Percentiles rank a stretch among this genome's conserved stretches.
Evolutionary conservation across 495 filamentous ascomycete species (phyloP).

Genomic region (Elasticomyces elasticus): DNA sequence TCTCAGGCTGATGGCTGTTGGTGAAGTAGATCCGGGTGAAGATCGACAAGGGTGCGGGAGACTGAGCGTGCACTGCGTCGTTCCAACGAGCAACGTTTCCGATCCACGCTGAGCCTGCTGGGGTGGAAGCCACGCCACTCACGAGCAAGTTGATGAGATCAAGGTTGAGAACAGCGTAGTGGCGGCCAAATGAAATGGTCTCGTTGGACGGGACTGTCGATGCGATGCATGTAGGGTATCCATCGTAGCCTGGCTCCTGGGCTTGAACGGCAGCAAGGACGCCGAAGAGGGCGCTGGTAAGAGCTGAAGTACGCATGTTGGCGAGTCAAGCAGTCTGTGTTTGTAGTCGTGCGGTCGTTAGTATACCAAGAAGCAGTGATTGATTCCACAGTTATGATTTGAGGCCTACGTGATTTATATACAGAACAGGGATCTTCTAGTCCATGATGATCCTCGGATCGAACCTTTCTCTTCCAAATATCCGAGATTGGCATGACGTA

Average conservation of each 20-base stretch:
- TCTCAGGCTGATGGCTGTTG: slow-evolving; percentile 26
- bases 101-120: slow-evolving; percentile 29
- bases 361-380: not conserved
- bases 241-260: slow-evolving; percentile 10
- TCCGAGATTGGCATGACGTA: no score
- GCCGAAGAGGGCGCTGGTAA: not conserved
- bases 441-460: no score
- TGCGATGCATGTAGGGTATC: slow-evolving; percentile 9
- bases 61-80: slow-evolving; percentile 32
- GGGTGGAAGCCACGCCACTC: slow-evolving; percentile 25
- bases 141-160: slow-evolving; percentile 38
- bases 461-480: no score
- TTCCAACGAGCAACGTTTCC: slow-evolving; percentile 30
- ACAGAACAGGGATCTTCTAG: no score
- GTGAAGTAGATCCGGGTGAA: slow-evolving; percentile 36
- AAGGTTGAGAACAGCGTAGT: slow-evolving; percentile 39
- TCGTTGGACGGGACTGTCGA: slow-evolving; percentile 6
- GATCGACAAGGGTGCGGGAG: slow-evolving; percentile 31
- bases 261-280: not conserved
- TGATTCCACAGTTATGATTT: no score
- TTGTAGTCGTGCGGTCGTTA: not conserved
- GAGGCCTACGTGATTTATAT: no score
- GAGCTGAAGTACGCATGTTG: not conserved
- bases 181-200: slow-evolving; percentile 29
- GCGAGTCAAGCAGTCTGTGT: not conserved